Evolutionary conservation across 164 flowering plant genomes (phyloP), one percentile per base, ranked within the genome.

Genomic region (Dillenia turbinata): DNA sequence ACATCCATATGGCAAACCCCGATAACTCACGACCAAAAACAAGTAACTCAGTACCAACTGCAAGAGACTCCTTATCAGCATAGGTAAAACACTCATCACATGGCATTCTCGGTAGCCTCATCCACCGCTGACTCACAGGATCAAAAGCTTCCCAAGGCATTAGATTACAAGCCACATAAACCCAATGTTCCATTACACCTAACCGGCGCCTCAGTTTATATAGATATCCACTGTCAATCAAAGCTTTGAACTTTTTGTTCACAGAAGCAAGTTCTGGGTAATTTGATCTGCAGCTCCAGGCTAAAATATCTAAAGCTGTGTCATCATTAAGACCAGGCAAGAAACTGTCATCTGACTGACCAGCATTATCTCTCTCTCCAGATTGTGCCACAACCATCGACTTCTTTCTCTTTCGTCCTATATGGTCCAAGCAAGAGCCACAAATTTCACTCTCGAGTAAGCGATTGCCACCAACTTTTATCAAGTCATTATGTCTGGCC

Each of bases 251-350:
- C 8, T 62, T 72, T 52, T 52, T 68, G 56, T 71, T 83, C 55
- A 80, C n/a, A 55, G 66, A 75, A 10, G 87, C 62, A 45, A 80
- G 69, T 3, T 47, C 33, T 11, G 70, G 44, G 52, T 76, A 80
- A 59, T 80, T 83, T 1, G 84, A 74, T 59, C 82, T 67, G 52
- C 64, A 51, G 50, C 62, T 45, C 72, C 81, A 56, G 45, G 81
- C 77, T 6, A 74, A 67, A 56, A 57, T 47, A 66, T 69, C 66
- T 15, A 68, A 54, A n/a, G 81, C 77, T 12, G 65, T 55, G 50
- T 80, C 83, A 66, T 77, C 76, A 61, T 50, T 52, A 50, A 80
- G 74, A 26, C 83, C 83, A 46, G 78, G 80, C 13, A 78, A 47
- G 49, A 74, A 52, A 63, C 68, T 54, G 48, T 68, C 74, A 48